phyloP scores from a whole-genome alignment of 2,329 filamentous ascomycete species.

The Aspergillus udagawae region DNA sequence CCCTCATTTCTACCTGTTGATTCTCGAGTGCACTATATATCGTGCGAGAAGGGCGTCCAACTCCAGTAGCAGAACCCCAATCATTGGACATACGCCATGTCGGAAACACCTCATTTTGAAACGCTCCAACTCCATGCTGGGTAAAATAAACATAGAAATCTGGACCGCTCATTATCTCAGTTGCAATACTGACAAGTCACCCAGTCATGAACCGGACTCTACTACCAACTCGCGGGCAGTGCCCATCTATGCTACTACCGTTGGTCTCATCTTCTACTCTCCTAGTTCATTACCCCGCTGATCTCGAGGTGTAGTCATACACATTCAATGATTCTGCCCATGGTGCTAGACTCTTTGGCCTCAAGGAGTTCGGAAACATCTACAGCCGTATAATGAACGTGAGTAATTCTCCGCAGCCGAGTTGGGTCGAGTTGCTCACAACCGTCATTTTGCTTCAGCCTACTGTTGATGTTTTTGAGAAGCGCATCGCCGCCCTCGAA shows the following conservation, averaged over 20 bases:
- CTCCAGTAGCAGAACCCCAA: not conserved
- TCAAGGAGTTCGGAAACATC: constrained; percentile 97
- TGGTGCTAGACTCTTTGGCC: constrained; percentile 87
- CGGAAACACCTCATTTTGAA: constrained; percentile 60
- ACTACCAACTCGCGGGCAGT: constrained; percentile 84
- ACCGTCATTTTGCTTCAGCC: constrained; percentile 51
- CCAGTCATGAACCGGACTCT: constrained; percentile 73
- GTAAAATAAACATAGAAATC: constrained; percentile 44
- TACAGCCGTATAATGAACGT: constrained; percentile 97
- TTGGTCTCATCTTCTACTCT: constrained; percentile 27
- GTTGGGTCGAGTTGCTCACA: not conserved
- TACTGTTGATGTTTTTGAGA: constrained; percentile 93
- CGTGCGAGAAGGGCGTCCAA: not conserved
- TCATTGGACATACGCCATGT: constrained; percentile 25
- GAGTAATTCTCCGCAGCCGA: constrained; percentile 26
- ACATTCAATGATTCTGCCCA: constrained; percentile 96
- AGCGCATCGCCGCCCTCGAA: constrained; percentile 91
- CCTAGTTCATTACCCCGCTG: not conserved
- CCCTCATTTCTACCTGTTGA: not conserved
- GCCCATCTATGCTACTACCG: constrained; percentile 92
- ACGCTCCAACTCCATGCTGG: constrained; percentile 83
- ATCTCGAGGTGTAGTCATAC: constrained; percentile 59
- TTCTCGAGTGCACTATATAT: not conserved
- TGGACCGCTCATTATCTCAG: not conserved
- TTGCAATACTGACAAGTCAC: constrained; percentile 5